Evolutionary conservation across 306 rosid species (phyloP).

Genomic region (Rubus idaeus): DNA sequence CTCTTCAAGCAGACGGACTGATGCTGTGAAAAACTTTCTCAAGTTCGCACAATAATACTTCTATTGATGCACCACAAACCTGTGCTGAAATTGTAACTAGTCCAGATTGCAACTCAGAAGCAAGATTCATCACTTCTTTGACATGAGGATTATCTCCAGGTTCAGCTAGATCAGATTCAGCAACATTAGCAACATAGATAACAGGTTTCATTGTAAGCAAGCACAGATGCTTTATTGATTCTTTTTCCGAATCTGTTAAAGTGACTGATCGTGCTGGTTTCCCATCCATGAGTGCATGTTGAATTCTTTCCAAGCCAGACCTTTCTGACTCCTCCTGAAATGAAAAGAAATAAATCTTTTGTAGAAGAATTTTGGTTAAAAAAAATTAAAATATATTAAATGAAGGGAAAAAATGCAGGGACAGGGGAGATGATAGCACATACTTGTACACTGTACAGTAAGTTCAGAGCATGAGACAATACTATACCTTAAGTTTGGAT

Average conservation of each 20-base stretch:
- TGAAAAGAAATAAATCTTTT: not conserved
- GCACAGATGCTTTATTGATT: constrained; percentile 78
- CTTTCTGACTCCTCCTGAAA: constrained; percentile 89
- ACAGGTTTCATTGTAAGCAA: constrained; percentile 91
- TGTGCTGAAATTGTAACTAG: constrained; percentile 91
- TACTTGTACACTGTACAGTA: constrained; percentile 3
- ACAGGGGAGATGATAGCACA: not conserved
- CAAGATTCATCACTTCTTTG: constrained; percentile 62
- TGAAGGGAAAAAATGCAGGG: constrained; percentile 1
- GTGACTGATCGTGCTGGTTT: constrained; percentile 92
- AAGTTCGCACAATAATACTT: not conserved
- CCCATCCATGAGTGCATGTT: constrained; percentile 78
- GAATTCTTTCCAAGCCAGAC: constrained; percentile 78
- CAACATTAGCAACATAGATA: constrained; percentile 90
- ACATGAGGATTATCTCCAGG: constrained; percentile 62
- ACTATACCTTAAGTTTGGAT: constrained; percentile 70
- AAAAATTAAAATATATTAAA: not conserved
- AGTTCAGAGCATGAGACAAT: not conserved
- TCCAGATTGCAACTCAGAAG: constrained; percentile 77
- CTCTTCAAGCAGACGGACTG: not conserved
- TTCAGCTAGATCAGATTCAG: constrained; percentile 84
- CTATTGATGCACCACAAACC: constrained; percentile 43
- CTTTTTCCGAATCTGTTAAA: constrained; percentile 75
- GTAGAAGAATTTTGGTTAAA: not conserved
- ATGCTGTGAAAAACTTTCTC: not conserved